Base-by-base conservation (phyloP, 2,329 filamentous ascomycete species). In the Fusarium concolor region DNA sequence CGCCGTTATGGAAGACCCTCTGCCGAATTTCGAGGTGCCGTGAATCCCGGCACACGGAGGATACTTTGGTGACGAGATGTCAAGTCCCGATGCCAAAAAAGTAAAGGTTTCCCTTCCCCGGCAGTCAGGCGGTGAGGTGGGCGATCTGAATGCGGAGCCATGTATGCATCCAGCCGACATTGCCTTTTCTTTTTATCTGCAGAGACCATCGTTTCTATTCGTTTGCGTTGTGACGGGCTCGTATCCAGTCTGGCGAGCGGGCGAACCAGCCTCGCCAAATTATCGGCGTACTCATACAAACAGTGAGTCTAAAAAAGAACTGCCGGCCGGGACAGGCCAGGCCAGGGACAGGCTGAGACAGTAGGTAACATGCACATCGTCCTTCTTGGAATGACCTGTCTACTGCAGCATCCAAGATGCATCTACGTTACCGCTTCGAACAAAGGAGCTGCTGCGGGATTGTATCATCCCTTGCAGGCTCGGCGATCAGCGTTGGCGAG, bases 391-490 rank as follows among this genome's bases (percentile, higher is more conserved):
- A 29, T 53, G 47, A 49, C 42, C 50, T 53, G 20, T 51, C 43
- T 44, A 26, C 47, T 44, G 38, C 52, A 47, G 15, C 29, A 41
- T 29, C 38, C 39, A 41, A 53, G 22, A 56, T 68, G 45, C 53
- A 46, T 42, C 50, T 45, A 56, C 14, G 24, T 57, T 57, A 26
- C 17, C 24, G 56, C 52, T 44, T 41, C 33, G n/a, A 31, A 51
- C 17, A 31, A 50, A 53, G 31, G 43, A 62, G 61, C 29, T 62
- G 42, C 54, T 65, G 39, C 62, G 46, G 43, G 51, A 64, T 61
- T 42, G 38, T 28, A 39, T 31, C 44, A 70, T 65, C 68, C 68
- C 71, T 73, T 72, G 57, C 62, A 71, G 59, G 42, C 44, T 56
- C 61, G 26, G 46, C 41, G 71, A 71, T 70, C 71, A 70, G 67